Evolutionary conservation across 2,329 filamentous ascomycete genomes (phyloP).

Genomic region (Cladosporium colombiae): DNA sequence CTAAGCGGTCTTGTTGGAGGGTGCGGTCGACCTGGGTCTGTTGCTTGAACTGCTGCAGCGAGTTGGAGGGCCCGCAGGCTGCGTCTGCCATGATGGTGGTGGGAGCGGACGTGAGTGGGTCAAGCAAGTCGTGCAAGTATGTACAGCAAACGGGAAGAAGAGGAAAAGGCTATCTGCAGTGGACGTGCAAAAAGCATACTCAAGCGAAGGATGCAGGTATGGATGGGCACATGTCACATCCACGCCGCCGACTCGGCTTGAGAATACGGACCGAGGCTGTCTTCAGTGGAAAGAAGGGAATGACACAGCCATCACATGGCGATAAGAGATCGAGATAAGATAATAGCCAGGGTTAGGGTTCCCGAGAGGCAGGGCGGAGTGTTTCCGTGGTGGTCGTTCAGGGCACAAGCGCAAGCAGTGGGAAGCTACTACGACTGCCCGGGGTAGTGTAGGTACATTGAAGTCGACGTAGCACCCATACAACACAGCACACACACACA

Average conservation of each 20-base stretch:
- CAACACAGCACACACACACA: slow-evolving; percentile 18
- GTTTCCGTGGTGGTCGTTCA: neutral
- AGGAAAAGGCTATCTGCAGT: neutral
- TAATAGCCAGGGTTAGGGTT: neutral
- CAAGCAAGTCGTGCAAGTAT: neutral
- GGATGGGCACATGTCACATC: slow-evolving; percentile 20
- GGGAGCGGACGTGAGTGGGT: neutral
- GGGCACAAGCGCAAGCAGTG: neutral
- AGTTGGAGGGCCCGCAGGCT: slow-evolving; percentile 73
- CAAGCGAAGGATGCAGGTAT: neutral
- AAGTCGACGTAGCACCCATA: slow-evolving; percentile 14
- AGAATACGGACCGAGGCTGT: neutral
- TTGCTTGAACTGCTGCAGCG: slow-evolving; percentile 71
- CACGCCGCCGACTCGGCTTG: neutral
- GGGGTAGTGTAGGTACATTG: slow-evolving; percentile 1
- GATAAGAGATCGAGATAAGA: neutral
- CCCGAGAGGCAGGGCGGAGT: neutral
- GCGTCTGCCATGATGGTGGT: slow-evolving; percentile 60
- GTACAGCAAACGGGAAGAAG: neutral
- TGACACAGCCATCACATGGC: neutral
- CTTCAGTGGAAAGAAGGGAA: neutral
- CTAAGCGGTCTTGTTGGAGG: slow-evolving; percentile 70
- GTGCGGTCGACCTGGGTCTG: slow-evolving; percentile 69
- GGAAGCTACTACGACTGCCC: slow-evolving; percentile 8
- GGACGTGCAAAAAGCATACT: neutral